Base-by-base conservation (phyloP, 345 rosid species). In the Lepidium sativum region DNA sequence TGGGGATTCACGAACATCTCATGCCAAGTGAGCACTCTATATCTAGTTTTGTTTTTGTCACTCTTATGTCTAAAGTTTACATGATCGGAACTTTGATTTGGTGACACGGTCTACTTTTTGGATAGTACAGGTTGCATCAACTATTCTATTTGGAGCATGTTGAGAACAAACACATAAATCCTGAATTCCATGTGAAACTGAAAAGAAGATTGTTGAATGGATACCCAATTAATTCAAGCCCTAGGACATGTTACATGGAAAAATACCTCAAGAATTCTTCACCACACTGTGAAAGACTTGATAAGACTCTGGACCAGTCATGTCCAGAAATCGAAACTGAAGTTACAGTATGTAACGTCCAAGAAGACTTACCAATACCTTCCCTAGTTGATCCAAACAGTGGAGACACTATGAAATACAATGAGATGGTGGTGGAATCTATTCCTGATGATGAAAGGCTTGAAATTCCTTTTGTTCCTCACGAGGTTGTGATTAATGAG, bases 211-310 rank as follows among this genome's bases (percentile, higher is more conserved):
- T 81, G 54, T 69, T 87, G 10, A 81, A 86, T 54, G 85, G 71
- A 68, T 82, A 79, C 55, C 80, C 77, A 37, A 75, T 84, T 21
- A 81, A 79, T 65, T 59, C 76, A 54, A 82, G 76, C 71, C 77
- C 81, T 54, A 82, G 82, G 60, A 86, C 70, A 77, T 71, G 88
- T 77, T 92, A 84, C 80, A 89, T 92, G 97, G 91, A 80, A 78
- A 83, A 83, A 57, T 84, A 87, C 70, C 66, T 89, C 71, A 81
- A 77, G 64, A 72, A 29, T 50, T 32, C 39, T 8, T 63, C 63
- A 16, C 38, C 75, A 1, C 29, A 39, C 31, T 45, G 21, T 56
- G 59, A 56, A 48, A 65, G 51, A 37, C 47, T 63, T 44, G 56
- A 53, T 70, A 33, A 38, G 55, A 53, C 41, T 34, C 32, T 21